phyloP scores from a whole-genome alignment of 805 yeast genomes.

The Cyberlindnera suaveolens region DNA sequence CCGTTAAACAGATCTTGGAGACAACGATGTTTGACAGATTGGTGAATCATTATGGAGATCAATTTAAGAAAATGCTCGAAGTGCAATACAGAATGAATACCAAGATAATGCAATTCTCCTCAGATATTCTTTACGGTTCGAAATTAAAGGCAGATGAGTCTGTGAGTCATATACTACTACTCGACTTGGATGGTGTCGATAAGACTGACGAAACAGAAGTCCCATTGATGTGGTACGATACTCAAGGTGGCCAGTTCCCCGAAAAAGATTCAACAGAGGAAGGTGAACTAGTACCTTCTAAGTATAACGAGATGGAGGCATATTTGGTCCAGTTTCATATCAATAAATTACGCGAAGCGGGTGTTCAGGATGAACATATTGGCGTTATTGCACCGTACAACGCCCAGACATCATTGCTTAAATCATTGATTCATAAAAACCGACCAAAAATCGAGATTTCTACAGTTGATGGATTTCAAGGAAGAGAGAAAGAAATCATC shows the following conservation, averaged over 20 bases:
- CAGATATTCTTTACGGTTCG: constrained; percentile 56
- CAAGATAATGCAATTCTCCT: constrained; percentile 73
- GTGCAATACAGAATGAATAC: constrained; percentile 86
- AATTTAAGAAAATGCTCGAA: constrained; percentile 53
- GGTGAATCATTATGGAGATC: constrained; percentile 39
- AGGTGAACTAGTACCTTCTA: constrained; percentile 40
- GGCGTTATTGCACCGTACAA: constrained; percentile 90
- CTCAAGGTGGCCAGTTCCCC: constrained; percentile 81
- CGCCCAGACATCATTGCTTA: constrained; percentile 69
- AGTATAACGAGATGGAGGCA: constrained; percentile 74
- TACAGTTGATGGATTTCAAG: constrained; percentile 96
- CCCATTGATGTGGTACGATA: constrained; percentile 79
- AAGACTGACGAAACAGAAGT: constrained; percentile 48
- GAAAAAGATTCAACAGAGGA: constrained; percentile 44
- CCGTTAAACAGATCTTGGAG: constrained; percentile 42
- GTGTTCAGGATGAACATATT: constrained; percentile 50
- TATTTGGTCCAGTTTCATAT: constrained; percentile 55
- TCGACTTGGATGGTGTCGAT: constrained; percentile 47
- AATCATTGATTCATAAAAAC: constrained; percentile 8
- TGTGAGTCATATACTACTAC: constrained; percentile 45
- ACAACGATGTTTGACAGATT: constrained; percentile 79
- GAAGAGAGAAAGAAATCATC: constrained; percentile 87
- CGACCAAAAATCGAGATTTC: constrained; percentile 60
- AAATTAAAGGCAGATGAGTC: constrained; percentile 54
- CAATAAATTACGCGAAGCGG: constrained; percentile 39